Evolutionary conservation across 371 early-diverging fungal species (phyloP).

Genomic region (Catenaria anguillulae): DNA sequence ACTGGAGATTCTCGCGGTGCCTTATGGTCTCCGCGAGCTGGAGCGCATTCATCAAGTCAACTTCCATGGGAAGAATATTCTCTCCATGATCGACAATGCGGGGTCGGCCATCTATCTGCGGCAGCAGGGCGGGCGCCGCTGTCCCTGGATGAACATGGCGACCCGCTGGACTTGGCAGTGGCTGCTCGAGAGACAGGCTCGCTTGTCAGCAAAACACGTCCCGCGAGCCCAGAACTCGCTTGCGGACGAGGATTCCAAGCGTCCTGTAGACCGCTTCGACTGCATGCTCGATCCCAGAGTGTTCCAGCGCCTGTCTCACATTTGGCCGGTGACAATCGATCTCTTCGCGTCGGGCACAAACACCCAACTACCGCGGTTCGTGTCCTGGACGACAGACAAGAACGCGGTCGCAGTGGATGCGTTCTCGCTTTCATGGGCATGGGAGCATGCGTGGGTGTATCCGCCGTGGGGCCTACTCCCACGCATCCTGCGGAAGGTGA

Average conservation of each 20-base stretch:
- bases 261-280: neutral
- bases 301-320: neutral
- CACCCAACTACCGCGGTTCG: neutral
- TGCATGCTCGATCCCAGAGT: neutral
- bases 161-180: neutral
- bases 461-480: slow-evolving; percentile 20
- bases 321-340: neutral
- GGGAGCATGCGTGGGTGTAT: slow-evolving; percentile 12
- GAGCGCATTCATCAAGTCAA: neutral
- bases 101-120: neutral
- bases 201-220: neutral
- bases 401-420: slow-evolving; percentile 16
- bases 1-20: neutral
- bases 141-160: neutral
- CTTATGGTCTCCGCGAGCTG: neutral
- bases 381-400: slow-evolving; percentile 11
- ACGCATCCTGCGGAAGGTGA: slow-evolving; percentile 13
- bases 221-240: neutral
- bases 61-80: too few relatives aligned
- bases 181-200: neutral
- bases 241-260: neutral
- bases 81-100: neutral
- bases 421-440: slow-evolving; percentile 15
- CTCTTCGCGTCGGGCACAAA: neutral
- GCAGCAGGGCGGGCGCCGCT: neutral